Evolutionary conservation across 345 rosid genomes (phyloP), one percentile per base, ranked within the genome.

Genomic region (Stellera chamaejasme): DNA sequence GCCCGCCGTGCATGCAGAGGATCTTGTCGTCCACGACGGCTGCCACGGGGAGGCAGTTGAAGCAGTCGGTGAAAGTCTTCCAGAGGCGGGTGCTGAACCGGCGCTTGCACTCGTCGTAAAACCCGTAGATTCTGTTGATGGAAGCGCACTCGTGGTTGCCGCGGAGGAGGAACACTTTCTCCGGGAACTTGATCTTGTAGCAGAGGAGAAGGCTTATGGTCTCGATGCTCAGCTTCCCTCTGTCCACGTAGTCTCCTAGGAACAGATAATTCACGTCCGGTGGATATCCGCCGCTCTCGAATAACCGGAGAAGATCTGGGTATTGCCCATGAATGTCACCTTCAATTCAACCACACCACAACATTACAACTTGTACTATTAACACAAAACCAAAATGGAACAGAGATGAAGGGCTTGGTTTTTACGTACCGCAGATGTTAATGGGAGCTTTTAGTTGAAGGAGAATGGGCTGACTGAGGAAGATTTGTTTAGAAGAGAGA

Each of bases 101-200:
- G 11, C 76, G 73, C 67, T 79, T 79, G 74, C 83, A 79, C 52
- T 79, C 80, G 10, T 79, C 83, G 6, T 79, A 79, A 69, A 79
- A 75, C 11, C 83, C 78, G 16, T 79, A 79, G 28, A 79, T 79
- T 47, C 80, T 64, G 72, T 79, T 79, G 48, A 79, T 79, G 58
- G 80, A 75, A 51, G 83, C 80, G 15, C 78, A 75, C 62, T 79
- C 80, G 11, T 75, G 80, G 68, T 79, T 79, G 42, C 83, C 80
- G 15, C 80, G 66, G 39, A 79, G 80, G 63, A 75, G 78, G 68
- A 69, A 75, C 54, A 79, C 62, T 49, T 75, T 79, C 56, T 75
- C 68, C 26, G 77, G 77, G 76, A 64, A 79, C 70, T 75, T 79
- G 67, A 79, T 65, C 42, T 79, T 79, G 74, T 69, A 79, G 4